Conservation (phyloP, 495 filamentous ascomycete species). For the Lepraria neglecta region DNA sequence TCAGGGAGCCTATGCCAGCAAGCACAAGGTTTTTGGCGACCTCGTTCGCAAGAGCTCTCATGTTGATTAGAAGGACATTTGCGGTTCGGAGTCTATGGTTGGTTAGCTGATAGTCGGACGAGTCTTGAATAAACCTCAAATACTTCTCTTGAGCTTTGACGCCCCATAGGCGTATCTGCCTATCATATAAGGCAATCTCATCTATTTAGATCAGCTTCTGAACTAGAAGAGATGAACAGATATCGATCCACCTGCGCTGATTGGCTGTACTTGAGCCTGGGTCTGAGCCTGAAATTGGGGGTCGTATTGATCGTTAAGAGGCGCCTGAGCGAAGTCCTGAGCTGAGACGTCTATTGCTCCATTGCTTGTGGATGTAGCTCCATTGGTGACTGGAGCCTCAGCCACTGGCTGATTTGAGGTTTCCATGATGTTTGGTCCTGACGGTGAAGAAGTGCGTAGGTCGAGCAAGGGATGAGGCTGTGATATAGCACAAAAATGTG, state of each 20-base stretch:
- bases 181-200: slow-evolving; percentile 96
- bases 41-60: slow-evolving; percentile 88
- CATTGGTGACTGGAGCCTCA: slow-evolving; percentile 13
- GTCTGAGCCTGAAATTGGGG: slow-evolving; percentile 14
- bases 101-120: slow-evolving; percentile 11
- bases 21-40: slow-evolving; percentile 97
- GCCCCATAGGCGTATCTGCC: slow-evolving; percentile 97
- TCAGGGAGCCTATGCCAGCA: slow-evolving; percentile 86
- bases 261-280: slow-evolving; percentile 37
- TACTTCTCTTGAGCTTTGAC: slow-evolving; percentile 84
- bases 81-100: slow-evolving; percentile 69
- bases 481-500: background rate
- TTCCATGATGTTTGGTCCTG: background rate
- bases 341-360: slow-evolving; percentile 8
- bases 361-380: slow-evolving; percentile 10
- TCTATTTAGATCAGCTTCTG: slow-evolving; percentile 45
- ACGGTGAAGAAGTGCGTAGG: background rate
- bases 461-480: background rate
- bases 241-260: slow-evolving; percentile 45
- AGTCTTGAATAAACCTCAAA: slow-evolving; percentile 15
- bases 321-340: background rate
- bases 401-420: background rate
- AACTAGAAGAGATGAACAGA: background rate
- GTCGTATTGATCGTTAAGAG: background rate
- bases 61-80: slow-evolving; percentile 81